These are phyloP conservation scores for Dothiorella sarmentorum DNA, from an alignment of 2,329 filamentous ascomycete genomes.

Conservation along the genomic window DNA sequence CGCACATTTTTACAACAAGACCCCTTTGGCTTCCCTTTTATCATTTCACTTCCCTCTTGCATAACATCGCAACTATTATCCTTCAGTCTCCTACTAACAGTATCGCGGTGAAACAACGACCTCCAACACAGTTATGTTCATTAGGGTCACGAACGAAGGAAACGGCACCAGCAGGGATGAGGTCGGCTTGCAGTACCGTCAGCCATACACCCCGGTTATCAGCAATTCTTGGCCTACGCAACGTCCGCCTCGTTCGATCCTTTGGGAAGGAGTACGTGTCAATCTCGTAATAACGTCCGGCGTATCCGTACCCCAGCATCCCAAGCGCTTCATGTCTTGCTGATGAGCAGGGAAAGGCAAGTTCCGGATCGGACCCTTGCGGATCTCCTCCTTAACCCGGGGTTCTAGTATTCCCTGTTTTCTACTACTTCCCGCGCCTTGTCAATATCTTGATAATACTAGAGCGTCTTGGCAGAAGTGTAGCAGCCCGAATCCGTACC, in stretches of 20 bases:
- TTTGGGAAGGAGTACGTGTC: slow-evolving; percentile 3
- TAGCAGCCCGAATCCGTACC: background rate
- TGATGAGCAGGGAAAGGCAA: background rate
- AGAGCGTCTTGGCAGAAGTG: background rate
- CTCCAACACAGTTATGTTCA: background rate
- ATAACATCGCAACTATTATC: background rate
- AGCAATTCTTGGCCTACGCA: slow-evolving; percentile 5
- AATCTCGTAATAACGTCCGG: background rate
- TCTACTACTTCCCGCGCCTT: background rate
- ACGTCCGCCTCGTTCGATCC: background rate
- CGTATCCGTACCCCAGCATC: background rate
- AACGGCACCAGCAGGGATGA: slow-evolving; percentile 6
- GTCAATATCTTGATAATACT: background rate
- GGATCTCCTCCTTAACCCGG: background rate
- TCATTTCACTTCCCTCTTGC: background rate
- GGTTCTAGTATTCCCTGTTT: background rate
- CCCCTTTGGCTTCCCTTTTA: background rate
- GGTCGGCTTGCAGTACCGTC: background rate
- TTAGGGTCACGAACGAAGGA: background rate
- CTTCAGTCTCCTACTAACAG: too few relatives aligned
- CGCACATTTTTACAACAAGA: too few relatives aligned
- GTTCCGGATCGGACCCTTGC: background rate
- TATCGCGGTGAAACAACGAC: too few relatives aligned
- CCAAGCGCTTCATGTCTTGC: too few relatives aligned
- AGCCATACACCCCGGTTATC: background rate